Percentiles rank a stretch among this genome's conserved stretches.
These are phyloP conservation scores for Protomyces arabidopsidicola DNA, from an alignment of 1,139 yeast species.

Conservation along the genomic window DNA sequence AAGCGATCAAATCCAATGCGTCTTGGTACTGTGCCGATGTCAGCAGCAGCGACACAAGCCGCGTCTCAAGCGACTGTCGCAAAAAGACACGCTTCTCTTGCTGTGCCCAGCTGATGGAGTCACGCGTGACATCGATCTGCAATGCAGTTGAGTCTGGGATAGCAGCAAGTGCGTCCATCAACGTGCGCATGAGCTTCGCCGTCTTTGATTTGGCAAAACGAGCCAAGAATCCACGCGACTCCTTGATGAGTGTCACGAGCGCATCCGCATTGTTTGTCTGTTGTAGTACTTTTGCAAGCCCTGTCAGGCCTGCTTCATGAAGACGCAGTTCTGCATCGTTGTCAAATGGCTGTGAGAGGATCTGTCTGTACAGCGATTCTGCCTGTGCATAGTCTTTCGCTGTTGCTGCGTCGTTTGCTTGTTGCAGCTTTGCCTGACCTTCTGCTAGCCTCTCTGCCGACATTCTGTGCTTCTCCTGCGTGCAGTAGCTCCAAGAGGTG, in stretches of 20 bases:
- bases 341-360: slow-evolving; percentile 12
- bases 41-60: slow-evolving; percentile 71
- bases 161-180: slow-evolving; percentile 72
- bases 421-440: not conserved
- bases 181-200: slow-evolving; percentile 61
- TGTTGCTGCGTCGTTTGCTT: not conserved
- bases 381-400: slow-evolving; percentile 9
- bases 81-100: slow-evolving; percentile 78
- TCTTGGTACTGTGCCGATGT: slow-evolving; percentile 61
- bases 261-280: slow-evolving; percentile 41
- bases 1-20: slow-evolving; percentile 66
- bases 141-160: slow-evolving; percentile 64
- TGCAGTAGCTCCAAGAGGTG: no score
- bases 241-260: slow-evolving; percentile 59
- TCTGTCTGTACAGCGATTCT: slow-evolving; percentile 2
- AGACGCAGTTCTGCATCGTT: slow-evolving; percentile 42
- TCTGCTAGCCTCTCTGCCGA: not conserved
- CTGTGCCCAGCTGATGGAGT: slow-evolving; percentile 83
- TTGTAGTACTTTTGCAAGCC: slow-evolving; percentile 34
- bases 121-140: slow-evolving; percentile 70
- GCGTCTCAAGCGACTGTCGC: slow-evolving; percentile 80
- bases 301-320: slow-evolving; percentile 41
- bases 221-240: slow-evolving; percentile 63
- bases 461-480: not conserved
- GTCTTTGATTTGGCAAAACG: slow-evolving; percentile 88